Base-by-base conservation (phyloP, 1,284 basidiomycete species). In the Flammula alnicola region DNA sequence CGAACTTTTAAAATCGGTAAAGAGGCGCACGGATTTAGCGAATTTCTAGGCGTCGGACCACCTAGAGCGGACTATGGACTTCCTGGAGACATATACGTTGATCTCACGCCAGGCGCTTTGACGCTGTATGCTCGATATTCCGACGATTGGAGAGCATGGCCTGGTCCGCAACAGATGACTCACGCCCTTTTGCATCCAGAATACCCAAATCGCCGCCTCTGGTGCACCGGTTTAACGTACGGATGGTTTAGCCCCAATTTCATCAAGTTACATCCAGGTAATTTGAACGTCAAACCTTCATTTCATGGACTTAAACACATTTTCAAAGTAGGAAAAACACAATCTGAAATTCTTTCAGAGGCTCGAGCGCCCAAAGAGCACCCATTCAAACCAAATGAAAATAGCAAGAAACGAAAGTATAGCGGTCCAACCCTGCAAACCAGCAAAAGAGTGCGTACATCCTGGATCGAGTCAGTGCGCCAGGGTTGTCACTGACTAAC, bases 21-120 rank as follows among this genome's bases (percentile, higher is more conserved):
- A 17, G 16, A 17, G 6, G 9, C 29, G 6, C 25, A 44, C 16
- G 36, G 22, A 30, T 55, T 37, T 17, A 49, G 30, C 12, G 54
- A 51, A 37, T 57, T 47, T 29, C 47, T 38, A 23, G 45, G 44
- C 5, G 26, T 39, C 19, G 55, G 55, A 8, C 41, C 38, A 26
- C 49, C 52, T 10, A 5, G 3, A n/a, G 5, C n/a, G 19, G 10
- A 35, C 6, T 27, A 43, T n/a, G 55, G 55, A 25, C 16, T 17
- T 11, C 10, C 31, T 11, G 55, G 55, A 4, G 55, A 54, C 20
- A 49, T 54, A 14, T 57, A 57, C 26, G 27, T 57, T 2, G 52
- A 57, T 29, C 14, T 52, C 5, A 48, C 49, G 31, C 45, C 49
- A 9, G 46, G 39, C 12, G 29, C 36, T 19, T 23, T 43, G 16